Evolutionary conservation across 2,329 filamentous ascomycete species (phyloP).

Genomic region (Colletotrichum sojae): DNA sequence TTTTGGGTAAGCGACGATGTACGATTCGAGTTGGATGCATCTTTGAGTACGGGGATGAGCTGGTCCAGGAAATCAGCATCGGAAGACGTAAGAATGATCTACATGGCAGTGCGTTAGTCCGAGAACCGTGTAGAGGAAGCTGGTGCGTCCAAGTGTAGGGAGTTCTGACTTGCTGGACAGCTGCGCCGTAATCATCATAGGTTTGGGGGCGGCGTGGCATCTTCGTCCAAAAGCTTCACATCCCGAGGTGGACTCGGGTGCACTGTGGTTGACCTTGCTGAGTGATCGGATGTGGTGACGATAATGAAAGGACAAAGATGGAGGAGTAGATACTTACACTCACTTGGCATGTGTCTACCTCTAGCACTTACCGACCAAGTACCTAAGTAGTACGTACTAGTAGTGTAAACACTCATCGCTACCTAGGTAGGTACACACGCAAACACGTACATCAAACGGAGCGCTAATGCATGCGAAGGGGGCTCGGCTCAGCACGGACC

Average conservation of each 20-base stretch:
- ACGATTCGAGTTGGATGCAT: slow-evolving; percentile 83
- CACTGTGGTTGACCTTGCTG: neutral
- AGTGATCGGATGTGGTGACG: neutral
- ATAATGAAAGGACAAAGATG: too few relatives aligned
- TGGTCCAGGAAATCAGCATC: slow-evolving; percentile 97
- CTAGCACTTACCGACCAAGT: too few relatives aligned
- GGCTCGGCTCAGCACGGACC: too few relatives aligned
- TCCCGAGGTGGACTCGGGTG: neutral
- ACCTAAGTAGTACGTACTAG: too few relatives aligned
- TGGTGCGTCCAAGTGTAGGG: slow-evolving; percentile 28
- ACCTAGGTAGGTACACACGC: too few relatives aligned
- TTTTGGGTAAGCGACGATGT: slow-evolving; percentile 82
- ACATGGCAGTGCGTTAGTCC: slow-evolving; percentile 23
- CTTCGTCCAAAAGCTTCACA: slow-evolving; percentile 33
- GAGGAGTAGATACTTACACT: too few relatives aligned
- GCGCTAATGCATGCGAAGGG: too few relatives aligned
- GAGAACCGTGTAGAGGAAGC: neutral
- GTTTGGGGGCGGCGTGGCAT: slow-evolving; percentile 63
- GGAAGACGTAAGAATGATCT: slow-evolving; percentile 94
- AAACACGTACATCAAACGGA: too few relatives aligned
- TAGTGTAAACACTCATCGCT: too few relatives aligned
- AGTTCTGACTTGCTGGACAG: slow-evolving; percentile 59
- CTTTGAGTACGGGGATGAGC: slow-evolving; percentile 92
- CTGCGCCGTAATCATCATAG: slow-evolving; percentile 63
- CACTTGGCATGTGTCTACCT: too few relatives aligned